Evolutionary conservation across 768 basidiomycete genomes (phyloP), one percentile per base, ranked within the genome.

Genomic region (Cystofilobasidium ferigula): DNA sequence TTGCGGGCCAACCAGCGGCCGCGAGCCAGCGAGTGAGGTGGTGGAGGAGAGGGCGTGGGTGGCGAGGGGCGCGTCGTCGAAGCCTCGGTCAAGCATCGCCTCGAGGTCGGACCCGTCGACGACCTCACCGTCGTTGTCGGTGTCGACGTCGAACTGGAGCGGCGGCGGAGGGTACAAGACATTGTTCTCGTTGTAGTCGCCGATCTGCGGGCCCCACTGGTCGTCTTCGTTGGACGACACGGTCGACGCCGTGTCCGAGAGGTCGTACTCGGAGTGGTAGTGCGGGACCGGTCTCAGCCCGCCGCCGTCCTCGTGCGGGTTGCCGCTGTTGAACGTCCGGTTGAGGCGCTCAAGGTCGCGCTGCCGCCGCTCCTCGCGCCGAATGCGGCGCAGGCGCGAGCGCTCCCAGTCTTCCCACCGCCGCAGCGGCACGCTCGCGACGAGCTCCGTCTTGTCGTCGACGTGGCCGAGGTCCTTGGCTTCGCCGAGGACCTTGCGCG

Each of bases 361-460:
- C 51, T 57, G 34, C 16, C 70, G 68, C 26, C 70, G 70, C 70
- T 86, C 89, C 72, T 95, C 93, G 1, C 95, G 85, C 68, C 83
- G 84, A 36, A 94, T 69, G 77, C 97, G 98, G 59, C 94, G 86
- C 56, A 98, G 80, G 51, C 95, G 82, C 30, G 91, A 94, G 28
- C 92, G 84, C 73, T 99, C 95, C 95, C 94, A 99, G 71, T 99
- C 94, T 77, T 98, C 95, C 95, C 95, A 99, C 58, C 94, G 82
- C n/a, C 94, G 84, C 74, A 98, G 78, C 0, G 95, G 91, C n/a
- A 98, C 83, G 0, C 82, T 83, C 1, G 67, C 53, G 22, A 58
- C 61, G 20, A 48, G 80, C 76, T 7, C 82, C 83, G 61, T 79
- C 80, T 75, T 74, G 18, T 83, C 85, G 18, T 80, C 82, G 24